Conservation (phyloP, 2,329 filamentous ascomycete species). For the Ophiostoma montium region DNA sequence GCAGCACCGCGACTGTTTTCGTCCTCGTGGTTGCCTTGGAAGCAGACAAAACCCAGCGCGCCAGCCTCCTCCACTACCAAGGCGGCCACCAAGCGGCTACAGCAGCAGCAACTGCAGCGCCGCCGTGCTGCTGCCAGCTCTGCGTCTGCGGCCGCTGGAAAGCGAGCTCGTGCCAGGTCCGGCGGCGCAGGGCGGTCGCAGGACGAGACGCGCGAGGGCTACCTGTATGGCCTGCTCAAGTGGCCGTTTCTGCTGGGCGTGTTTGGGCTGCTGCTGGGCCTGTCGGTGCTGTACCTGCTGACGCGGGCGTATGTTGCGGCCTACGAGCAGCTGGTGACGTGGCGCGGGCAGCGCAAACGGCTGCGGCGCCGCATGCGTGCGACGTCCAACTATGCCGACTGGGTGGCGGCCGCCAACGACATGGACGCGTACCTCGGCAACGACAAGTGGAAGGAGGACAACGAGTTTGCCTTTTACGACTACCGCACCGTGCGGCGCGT, state of each 20-base stretch:
- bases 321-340: slow-evolving; percentile 85
- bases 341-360: slow-evolving; percentile 64
- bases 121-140: slow-evolving; percentile 11
- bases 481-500: slow-evolving; percentile 68
- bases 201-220: slow-evolving; percentile 90
- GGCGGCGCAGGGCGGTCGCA: slow-evolving; percentile 41
- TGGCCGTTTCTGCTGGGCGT: slow-evolving; percentile 81
- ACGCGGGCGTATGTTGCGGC: slow-evolving; percentile 81
- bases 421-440: slow-evolving; percentile 74
- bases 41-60: slow-evolving; percentile 18
- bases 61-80: slow-evolving; percentile 16
- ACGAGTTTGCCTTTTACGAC: slow-evolving; percentile 77
- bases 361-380: slow-evolving; percentile 57
- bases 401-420: slow-evolving; percentile 65
- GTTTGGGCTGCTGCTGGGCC: slow-evolving; percentile 61
- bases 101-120: slow-evolving; percentile 2
- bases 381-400: slow-evolving; percentile 66
- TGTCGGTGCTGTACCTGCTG: slow-evolving; percentile 61
- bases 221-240: slow-evolving; percentile 77
- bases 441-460: slow-evolving; percentile 63
- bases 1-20: not conserved
- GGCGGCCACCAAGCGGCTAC: not conserved
- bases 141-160: slow-evolving; percentile 20
- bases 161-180: slow-evolving; percentile 7
- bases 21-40: slow-evolving; percentile 4